Evolutionary conservation across 2,329 filamentous ascomycete species (phyloP), one percentile per base, ranked within the genome.

Genomic region (Colletotrichum melonis): DNA sequence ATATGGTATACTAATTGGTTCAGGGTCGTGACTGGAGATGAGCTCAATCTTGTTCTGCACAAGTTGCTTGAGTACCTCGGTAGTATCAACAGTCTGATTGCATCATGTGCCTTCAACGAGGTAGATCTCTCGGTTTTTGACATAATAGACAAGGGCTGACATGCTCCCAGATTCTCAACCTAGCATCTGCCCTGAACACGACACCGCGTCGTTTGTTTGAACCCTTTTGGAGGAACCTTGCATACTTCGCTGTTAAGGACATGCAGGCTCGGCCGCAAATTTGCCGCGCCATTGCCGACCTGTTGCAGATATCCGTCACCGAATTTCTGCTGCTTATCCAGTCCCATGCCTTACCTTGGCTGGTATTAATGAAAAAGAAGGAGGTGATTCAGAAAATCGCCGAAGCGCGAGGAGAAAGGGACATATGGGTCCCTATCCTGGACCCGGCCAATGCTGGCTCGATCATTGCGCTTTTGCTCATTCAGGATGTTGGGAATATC

Each of bases 181-280:
- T 98, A 62, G 93, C 95, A 1, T 89, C 92, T 64, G 85, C 87
- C 60, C 88, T 91, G 54, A 86, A 87, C 3, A 86, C 90, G 49
- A 92, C 90, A 1, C 88, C 92, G 2, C 87, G 89, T 32, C 90
- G 91, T 19, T 85, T 99, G 0, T 92, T 98, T 69, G 91, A 92
- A 68, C 95, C 96, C 0, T 98, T 95, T 81, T 98, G 96, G 95
- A 91, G 91, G 76, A 96, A 90, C 35, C 87, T 99, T 57, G 95
- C 95, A 0, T 93, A 96, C 72, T 89, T 92, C 63, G 92, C 94
- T 2, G 92, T 97, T 32, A 96, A 95, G 80, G 94, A 98, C 77
- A 88, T 98, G 74, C 88, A 92, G 26, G 88, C 90, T 60, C 90
- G 93, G 59, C 96, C 97, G n/a, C 94, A 97, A 77, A 93, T 95